phyloP scores from a whole-genome alignment of 2,329 filamentous ascomycete species.

The Venturia asperata region DNA sequence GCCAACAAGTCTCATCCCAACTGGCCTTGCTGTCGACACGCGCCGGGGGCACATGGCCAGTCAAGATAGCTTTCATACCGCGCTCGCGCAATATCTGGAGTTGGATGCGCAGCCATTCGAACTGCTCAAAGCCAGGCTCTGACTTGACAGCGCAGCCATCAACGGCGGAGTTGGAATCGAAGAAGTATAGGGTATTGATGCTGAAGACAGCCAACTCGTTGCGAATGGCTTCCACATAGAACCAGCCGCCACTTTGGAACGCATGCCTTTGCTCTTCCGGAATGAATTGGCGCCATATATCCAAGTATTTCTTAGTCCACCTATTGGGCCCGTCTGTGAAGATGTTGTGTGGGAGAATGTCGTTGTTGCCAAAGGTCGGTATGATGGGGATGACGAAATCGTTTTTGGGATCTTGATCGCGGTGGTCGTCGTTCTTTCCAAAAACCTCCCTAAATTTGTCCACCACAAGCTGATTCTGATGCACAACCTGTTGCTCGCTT shows the following conservation, averaged over 20 bases:
- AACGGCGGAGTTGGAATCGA: conserved; percentile 84
- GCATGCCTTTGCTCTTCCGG: conserved; percentile 86
- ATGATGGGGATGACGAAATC: conserved; percentile 71
- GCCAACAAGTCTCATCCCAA: conserved; percentile 98
- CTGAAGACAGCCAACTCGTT: conserved; percentile 81
- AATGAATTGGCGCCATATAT: conserved; percentile 80
- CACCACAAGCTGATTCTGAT: conserved; percentile 68
- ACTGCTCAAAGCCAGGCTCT: conserved; percentile 86
- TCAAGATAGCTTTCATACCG: conserved; percentile 89
- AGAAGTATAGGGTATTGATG: conserved; percentile 94
- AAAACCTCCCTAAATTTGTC: conserved; percentile 72
- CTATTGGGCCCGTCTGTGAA: conserved; percentile 76
- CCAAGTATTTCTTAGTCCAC: conserved; percentile 70
- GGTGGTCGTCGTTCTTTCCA: conserved; percentile 45
- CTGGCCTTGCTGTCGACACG: conserved; percentile 74
- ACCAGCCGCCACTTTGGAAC: conserved; percentile 92
- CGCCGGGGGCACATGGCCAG: conserved; percentile 88
- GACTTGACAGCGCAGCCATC: conserved; percentile 74
- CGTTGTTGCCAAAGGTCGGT: conserved; percentile 93
- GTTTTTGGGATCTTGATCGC: conserved; percentile 43
- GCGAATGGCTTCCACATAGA: conserved; percentile 85
- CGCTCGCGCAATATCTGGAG: conserved; percentile 73
- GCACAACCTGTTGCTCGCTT: conserved; percentile 65
- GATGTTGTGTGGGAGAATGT: conserved; percentile 95
- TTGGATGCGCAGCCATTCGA: conserved; percentile 93